These are phyloP conservation scores for Candida lessepsii DNA, from an alignment of 805 yeast genomes.

Conservation along the genomic window DNA sequence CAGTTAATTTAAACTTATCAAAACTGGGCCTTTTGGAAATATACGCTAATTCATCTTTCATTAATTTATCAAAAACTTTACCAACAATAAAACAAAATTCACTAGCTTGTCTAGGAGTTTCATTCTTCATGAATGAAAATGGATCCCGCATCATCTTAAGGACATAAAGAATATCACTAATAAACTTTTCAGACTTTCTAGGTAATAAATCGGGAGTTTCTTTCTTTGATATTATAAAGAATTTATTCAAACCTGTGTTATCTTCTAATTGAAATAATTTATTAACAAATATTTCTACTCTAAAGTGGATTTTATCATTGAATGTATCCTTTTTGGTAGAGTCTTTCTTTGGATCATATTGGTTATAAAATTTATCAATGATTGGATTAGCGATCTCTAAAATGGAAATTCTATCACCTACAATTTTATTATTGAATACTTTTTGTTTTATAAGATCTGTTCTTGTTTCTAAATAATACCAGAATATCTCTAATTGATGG, in stretches of 20 bases:
- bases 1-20: conserved; percentile 6
- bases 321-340: conserved; percentile 37
- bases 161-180: conserved; percentile 32
- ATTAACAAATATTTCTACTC: conserved; percentile 35
- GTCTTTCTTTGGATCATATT: conserved; percentile 22
- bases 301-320: conserved; percentile 36
- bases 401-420: conserved; percentile 37
- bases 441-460: conserved; percentile 19
- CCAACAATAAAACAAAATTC: conserved; percentile 22
- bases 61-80: conserved; percentile 27
- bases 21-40: conserved; percentile 1
- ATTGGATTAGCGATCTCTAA: conserved; percentile 40
- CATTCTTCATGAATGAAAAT: conserved; percentile 24
- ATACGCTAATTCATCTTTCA: conserved; percentile 28
- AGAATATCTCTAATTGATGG: conserved; percentile 23
- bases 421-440: conserved; percentile 27
- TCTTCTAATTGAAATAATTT: conserved; percentile 38
- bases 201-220: conserved; percentile 22
- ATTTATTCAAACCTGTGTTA: conserved; percentile 44
- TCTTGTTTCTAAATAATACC: conserved; percentile 39
- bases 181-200: conserved; percentile 19
- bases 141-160: conserved; percentile 37
- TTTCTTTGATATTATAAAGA: conserved; percentile 31
- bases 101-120: conserved; percentile 20
- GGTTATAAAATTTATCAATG: conserved; percentile 29